Conservation (phyloP, 2,329 filamentous ascomycete genomes). For the Beauveria sp. region DNA sequence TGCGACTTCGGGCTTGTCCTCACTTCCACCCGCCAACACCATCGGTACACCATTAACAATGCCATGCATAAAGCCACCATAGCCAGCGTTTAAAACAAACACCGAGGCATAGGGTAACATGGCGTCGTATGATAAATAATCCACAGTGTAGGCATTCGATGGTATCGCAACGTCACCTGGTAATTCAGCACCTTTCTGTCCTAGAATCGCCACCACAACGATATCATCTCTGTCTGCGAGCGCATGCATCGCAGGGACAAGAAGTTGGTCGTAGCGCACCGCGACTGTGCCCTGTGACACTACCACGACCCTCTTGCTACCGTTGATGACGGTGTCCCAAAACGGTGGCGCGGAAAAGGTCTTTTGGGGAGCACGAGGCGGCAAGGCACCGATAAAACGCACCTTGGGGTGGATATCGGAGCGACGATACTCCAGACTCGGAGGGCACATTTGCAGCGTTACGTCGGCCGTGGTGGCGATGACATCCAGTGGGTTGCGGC, state of each 20-base stretch:
- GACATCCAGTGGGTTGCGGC: slow-evolving; percentile 20
- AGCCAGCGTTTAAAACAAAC: slow-evolving; percentile 42
- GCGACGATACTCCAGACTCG: slow-evolving; percentile 31
- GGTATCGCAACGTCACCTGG: slow-evolving; percentile 24
- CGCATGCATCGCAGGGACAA: slow-evolving; percentile 36
- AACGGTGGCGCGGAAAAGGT: slow-evolving; percentile 31
- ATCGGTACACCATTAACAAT: slow-evolving; percentile 6
- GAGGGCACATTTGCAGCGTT: slow-evolving; percentile 29
- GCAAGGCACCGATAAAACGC: slow-evolving; percentile 35
- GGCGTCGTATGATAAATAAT: slow-evolving; percentile 42
- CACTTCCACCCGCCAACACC: not conserved
- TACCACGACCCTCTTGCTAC: slow-evolving; percentile 33
- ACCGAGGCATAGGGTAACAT: slow-evolving; percentile 36
- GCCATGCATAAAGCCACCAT: slow-evolving; percentile 22
- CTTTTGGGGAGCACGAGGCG: slow-evolving; percentile 22
- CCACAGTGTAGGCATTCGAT: slow-evolving; percentile 33
- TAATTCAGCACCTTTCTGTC: slow-evolving; percentile 18
- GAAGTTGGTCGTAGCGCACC: slow-evolving; percentile 30
- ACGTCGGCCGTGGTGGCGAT: slow-evolving; percentile 25
- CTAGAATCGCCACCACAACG: slow-evolving; percentile 26
- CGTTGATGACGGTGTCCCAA: slow-evolving; percentile 34
- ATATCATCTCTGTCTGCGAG: slow-evolving; percentile 33
- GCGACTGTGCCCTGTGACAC: slow-evolving; percentile 42
- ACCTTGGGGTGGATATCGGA: slow-evolving; percentile 30
- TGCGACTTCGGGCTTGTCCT: slow-evolving; percentile 8